phyloP scores from a whole-genome alignment of 2,329 filamentous ascomycete genomes.

The Alternaria metachromatica region DNA sequence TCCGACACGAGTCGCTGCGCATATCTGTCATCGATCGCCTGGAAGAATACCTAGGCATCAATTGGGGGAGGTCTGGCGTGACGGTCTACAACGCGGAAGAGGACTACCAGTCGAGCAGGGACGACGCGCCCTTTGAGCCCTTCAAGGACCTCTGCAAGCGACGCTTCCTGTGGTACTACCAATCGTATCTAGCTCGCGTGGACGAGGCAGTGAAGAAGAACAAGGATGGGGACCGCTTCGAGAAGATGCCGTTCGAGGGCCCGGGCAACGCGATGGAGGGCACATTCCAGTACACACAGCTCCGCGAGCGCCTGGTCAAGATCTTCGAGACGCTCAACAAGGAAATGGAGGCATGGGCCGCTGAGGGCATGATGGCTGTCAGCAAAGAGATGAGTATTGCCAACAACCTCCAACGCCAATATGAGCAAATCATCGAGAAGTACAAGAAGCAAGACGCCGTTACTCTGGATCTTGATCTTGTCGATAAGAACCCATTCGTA shows the following conservation, averaged over 20 bases:
- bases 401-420: constrained; percentile 82
- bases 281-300: constrained; percentile 77
- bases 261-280: constrained; percentile 82
- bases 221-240: constrained; percentile 69
- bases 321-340: constrained; percentile 74
- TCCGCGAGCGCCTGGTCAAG: constrained; percentile 71
- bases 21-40: constrained; percentile 86
- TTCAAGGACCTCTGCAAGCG: constrained; percentile 92
- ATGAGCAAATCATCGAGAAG: constrained; percentile 77
- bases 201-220: constrained; percentile 68
- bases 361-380: constrained; percentile 69
- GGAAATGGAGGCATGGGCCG: constrained; percentile 75
- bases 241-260: constrained; percentile 88
- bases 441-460: constrained; percentile 74
- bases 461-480: constrained; percentile 77
- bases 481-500: constrained; percentile 84
- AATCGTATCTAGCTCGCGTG: constrained; percentile 79
- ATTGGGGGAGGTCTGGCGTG: constrained; percentile 45
- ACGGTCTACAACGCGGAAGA: constrained; percentile 60
- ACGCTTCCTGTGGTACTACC: constrained; percentile 94
- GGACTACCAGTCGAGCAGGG: constrained; percentile 52
- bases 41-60: constrained; percentile 77
- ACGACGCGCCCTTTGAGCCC: constrained; percentile 75
- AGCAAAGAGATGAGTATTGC: constrained; percentile 75
- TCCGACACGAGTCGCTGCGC: constrained; percentile 86